These are phyloP conservation scores for Phytophthora cajani DNA, from an alignment of 352 stramenopile genomes.

Conservation along the genomic window DNA sequence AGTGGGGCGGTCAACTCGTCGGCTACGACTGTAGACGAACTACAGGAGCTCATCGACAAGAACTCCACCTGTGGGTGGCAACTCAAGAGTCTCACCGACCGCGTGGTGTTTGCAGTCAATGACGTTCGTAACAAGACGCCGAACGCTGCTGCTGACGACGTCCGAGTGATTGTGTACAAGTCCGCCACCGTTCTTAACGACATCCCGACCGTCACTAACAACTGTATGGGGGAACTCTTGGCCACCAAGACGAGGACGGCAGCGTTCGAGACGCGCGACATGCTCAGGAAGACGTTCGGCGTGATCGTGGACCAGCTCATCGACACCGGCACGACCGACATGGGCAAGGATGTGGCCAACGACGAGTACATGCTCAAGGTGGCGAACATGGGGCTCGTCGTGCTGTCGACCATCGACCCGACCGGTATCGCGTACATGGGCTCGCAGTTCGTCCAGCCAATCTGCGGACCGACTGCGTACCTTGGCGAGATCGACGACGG, in stretches of 20 bases:
- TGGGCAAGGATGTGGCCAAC: constrained; percentile 16
- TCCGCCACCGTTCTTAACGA: constrained; percentile 19
- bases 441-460: constrained; percentile 39
- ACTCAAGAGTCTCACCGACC: constrained; percentile 20
- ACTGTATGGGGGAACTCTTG: constrained; percentile 15
- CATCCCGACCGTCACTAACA: constrained; percentile 22
- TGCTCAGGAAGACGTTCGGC: constrained; percentile 19
- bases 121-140: constrained; percentile 5
- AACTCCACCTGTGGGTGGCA: constrained; percentile 19
- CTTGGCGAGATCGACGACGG: constrained; percentile 39
- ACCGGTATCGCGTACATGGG: constrained; percentile 42
- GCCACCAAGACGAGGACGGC: constrained; percentile 13
- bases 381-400: constrained; percentile 32
- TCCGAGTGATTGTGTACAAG: constrained; percentile 25
- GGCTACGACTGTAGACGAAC: constrained; percentile 14
- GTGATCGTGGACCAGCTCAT: constrained; percentile 21
- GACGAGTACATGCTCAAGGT: constrained; percentile 41
- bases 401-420: constrained; percentile 37
- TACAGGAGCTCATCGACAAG: constrained; percentile 12
- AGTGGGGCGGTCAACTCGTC: neutral
- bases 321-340: constrained; percentile 9
- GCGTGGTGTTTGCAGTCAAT: constrained; percentile 4
- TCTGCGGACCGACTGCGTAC: constrained; percentile 33
- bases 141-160: constrained; percentile 7
- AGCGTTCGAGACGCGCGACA: constrained; percentile 16